These are phyloP conservation scores for Ogataea degrootiae DNA, from an alignment of 805 yeast genomes.

Conservation along the genomic window DNA sequence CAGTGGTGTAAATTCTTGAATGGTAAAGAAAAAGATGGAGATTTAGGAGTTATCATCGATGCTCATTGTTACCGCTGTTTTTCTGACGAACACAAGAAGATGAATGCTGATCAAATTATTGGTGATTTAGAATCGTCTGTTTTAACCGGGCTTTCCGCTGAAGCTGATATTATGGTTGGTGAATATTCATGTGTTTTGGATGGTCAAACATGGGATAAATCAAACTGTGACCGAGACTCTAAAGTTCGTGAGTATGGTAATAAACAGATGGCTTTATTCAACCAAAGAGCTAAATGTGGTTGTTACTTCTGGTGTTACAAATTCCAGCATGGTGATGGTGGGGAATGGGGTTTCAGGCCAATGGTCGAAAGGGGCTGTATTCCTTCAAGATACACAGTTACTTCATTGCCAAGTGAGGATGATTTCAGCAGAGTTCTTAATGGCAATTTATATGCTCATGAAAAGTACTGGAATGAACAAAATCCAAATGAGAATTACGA, in stretches of 20 bases:
- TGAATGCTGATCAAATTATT: slow-evolving; percentile 61
- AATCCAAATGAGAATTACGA: slow-evolving; percentile 62
- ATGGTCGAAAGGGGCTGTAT: slow-evolving; percentile 64
- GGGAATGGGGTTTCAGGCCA: slow-evolving; percentile 91
- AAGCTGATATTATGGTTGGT: slow-evolving; percentile 71
- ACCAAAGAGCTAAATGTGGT: slow-evolving; percentile 59
- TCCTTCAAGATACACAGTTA: slow-evolving; percentile 27
- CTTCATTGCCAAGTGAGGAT: slow-evolving; percentile 34
- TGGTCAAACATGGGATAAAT: slow-evolving; percentile 64
- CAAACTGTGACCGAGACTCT: slow-evolving; percentile 40
- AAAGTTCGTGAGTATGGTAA: slow-evolving; percentile 61
- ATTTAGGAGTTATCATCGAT: slow-evolving; percentile 70
- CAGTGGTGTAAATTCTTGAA: slow-evolving; percentile 68
- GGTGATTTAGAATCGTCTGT: slow-evolving; percentile 47
- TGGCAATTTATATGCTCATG: slow-evolving; percentile 42
- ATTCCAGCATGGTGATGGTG: slow-evolving; percentile 85
- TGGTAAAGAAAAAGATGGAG: slow-evolving; percentile 36
- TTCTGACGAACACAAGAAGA: slow-evolving; percentile 64
- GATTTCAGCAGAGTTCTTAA: slow-evolving; percentile 38
- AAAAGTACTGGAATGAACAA: slow-evolving; percentile 61
- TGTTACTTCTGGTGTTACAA: slow-evolving; percentile 88
- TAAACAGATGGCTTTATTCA: slow-evolving; percentile 44
- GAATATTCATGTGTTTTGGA: slow-evolving; percentile 89
- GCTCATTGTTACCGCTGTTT: slow-evolving; percentile 85
- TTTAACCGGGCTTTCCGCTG: slow-evolving; percentile 41